Conservation (phyloP, 441 rosid genomes). For the Gossypium gossypioides region DNA sequence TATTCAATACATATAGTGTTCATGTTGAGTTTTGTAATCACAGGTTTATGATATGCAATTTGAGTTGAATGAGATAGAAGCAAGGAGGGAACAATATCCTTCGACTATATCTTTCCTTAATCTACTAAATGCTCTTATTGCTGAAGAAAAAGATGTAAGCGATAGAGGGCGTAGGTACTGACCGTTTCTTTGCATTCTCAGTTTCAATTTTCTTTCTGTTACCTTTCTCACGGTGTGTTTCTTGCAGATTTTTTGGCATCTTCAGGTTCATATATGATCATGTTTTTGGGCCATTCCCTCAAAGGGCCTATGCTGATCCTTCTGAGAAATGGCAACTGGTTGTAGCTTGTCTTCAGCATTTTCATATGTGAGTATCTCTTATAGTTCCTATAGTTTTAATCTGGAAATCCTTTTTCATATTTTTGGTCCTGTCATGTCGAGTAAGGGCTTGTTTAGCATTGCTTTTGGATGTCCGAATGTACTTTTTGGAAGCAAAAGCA, state of each 20-base stretch:
- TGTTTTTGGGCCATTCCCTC: slow-evolving; percentile 92
- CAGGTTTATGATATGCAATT: slow-evolving; percentile 97
- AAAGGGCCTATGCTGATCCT: slow-evolving; percentile 90
- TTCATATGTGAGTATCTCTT: slow-evolving; percentile 60
- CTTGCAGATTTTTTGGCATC: slow-evolving; percentile 85
- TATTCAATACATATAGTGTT: not conserved
- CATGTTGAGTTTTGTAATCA: slow-evolving; percentile 2
- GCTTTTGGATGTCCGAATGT: no score
- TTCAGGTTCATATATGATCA: slow-evolving; percentile 84
- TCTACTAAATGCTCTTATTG: slow-evolving; percentile 75
- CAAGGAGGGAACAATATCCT: slow-evolving; percentile 85
- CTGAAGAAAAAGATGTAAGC: slow-evolving; percentile 74
- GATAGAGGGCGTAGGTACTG: slow-evolving; percentile 89
- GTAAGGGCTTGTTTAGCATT: no score
- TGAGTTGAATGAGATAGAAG: slow-evolving; percentile 96
- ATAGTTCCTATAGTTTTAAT: not conserved
- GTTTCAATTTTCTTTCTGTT: slow-evolving; percentile 18
- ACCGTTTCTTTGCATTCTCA: slow-evolving; percentile 15
- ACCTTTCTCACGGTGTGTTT: slow-evolving; percentile 17
- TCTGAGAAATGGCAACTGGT: slow-evolving; percentile 92
- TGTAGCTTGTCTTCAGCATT: slow-evolving; percentile 89
- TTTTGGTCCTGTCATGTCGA: not conserved
- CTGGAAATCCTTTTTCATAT: slow-evolving; percentile 2
- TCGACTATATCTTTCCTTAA: slow-evolving; percentile 89
- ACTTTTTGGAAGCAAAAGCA: no score